phyloP scores from a whole-genome alignment of 176 grass and related monocot genomes.

The Bolboschoenus planiculmis region DNA sequence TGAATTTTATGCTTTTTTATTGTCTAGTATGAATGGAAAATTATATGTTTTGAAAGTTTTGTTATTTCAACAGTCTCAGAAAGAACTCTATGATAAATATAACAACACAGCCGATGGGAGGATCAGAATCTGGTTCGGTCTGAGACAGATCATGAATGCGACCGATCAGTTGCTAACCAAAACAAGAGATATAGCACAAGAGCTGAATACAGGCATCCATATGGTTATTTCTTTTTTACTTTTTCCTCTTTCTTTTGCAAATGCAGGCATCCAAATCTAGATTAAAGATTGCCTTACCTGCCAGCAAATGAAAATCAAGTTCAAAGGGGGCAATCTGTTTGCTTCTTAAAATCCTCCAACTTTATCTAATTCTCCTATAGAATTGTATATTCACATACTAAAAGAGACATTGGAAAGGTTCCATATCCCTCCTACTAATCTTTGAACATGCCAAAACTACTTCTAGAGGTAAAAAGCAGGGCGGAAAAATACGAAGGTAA shows the following conservation, averaged over 20 bases:
- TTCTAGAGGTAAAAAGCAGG: not conserved
- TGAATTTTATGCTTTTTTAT: not conserved
- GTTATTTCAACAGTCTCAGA: slow-evolving; percentile 53
- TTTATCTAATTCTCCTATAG: not conserved
- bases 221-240: slow-evolving; percentile 44
- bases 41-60: not conserved
- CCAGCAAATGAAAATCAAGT: not conserved
- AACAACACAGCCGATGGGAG: slow-evolving; percentile 78
- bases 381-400: not conserved
- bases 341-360: not conserved
- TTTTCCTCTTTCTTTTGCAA: not conserved
- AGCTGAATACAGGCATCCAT: slow-evolving; percentile 90
- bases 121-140: slow-evolving; percentile 92
- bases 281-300: not conserved
- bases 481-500: not conserved
- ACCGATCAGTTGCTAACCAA: slow-evolving; percentile 65
- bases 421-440: not conserved
- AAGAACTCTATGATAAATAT: slow-evolving; percentile 70
- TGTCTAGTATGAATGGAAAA: not conserved
- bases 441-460: not conserved
- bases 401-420: not conserved
- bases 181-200: slow-evolving; percentile 73
- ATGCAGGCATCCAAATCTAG: not conserved
- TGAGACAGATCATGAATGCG: slow-evolving; percentile 96
- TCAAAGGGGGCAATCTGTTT: not conserved